Evolutionary conservation across 2,329 filamentous ascomycete genomes (phyloP).

Genomic region (Colletotrichum musae): DNA sequence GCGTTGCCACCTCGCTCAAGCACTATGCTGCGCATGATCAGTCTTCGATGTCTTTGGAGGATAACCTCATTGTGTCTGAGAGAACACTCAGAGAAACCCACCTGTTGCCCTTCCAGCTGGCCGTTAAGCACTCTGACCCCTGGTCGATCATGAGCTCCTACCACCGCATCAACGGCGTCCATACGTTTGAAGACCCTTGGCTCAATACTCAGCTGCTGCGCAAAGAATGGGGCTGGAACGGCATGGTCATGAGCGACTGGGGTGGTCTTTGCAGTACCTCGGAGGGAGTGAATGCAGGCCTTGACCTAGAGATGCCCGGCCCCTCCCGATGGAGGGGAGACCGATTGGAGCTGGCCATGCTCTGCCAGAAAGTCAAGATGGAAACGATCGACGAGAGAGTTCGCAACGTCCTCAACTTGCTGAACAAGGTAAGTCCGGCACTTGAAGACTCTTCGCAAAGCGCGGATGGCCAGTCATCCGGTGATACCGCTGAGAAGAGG

Average conservation of each 20-base stretch:
- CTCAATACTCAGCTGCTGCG: constrained; percentile 64
- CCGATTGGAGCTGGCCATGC: constrained; percentile 63
- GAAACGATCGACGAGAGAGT: constrained; percentile 70
- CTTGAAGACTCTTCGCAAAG: neutral
- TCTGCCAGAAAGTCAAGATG: constrained; percentile 67
- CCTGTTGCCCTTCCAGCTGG: constrained; percentile 54
- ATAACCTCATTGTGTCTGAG: too few relatives aligned
- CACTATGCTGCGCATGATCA: constrained; percentile 43
- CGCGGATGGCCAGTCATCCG: too few relatives aligned
- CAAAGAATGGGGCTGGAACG: constrained; percentile 70
- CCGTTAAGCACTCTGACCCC: constrained; percentile 51
- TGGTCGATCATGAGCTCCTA: constrained; percentile 56
- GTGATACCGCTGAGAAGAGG: constrained; percentile 58
- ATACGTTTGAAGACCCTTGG: constrained; percentile 44
- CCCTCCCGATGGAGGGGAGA: constrained; percentile 65
- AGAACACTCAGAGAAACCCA: constrained; percentile 57
- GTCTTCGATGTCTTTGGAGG: neutral
- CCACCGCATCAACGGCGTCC: constrained; percentile 54
- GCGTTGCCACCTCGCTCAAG: constrained; percentile 43
- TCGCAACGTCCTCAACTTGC: constrained; percentile 68
- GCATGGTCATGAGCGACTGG: constrained; percentile 73
- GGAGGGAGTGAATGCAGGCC: constrained; percentile 63
- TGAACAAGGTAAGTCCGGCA: constrained; percentile 46
- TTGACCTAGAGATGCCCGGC: constrained; percentile 74
- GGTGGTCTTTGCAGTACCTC: constrained; percentile 44